These are phyloP conservation scores for Anaeramoeba flamelloides DNA, from an alignment of 78 protist species.

Conservation along the genomic window DNA sequence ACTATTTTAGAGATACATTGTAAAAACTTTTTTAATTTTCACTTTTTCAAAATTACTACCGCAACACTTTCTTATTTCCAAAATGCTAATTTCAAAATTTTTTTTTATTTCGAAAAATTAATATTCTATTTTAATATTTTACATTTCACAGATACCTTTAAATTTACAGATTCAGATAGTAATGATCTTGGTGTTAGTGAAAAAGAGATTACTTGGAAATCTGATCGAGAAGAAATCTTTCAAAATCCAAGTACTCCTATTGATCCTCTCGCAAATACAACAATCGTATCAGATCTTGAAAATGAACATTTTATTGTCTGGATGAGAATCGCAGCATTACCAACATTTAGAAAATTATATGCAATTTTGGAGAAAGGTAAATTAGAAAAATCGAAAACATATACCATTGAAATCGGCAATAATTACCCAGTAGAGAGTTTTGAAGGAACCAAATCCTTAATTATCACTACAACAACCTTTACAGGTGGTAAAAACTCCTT, in stretches of 20 bases:
- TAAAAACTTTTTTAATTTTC: too few relatives aligned
- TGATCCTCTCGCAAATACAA: too few relatives aligned
- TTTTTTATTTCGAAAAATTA: too few relatives aligned
- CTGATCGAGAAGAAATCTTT: background rate
- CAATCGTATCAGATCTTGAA: constrained; percentile 29
- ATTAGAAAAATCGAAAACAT: constrained; percentile 29
- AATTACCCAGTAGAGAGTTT: constrained; percentile 49
- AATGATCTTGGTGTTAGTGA: background rate
- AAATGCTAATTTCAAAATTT: too few relatives aligned
- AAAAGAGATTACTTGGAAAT: background rate
- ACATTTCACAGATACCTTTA: background rate
- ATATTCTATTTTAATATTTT: too few relatives aligned
- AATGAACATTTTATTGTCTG: constrained; percentile 79
- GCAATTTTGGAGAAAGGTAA: constrained; percentile 30
- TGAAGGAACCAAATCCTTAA: constrained; percentile 59
- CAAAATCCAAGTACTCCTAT: too few relatives aligned
- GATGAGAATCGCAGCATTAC: constrained; percentile 86
- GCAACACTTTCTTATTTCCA: too few relatives aligned
- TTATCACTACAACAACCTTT: constrained; percentile 72
- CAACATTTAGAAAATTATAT: constrained; percentile 77
- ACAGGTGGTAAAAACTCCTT: constrained; percentile 84
- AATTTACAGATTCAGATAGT: background rate
- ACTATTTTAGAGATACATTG: too few relatives aligned
- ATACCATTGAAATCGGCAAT: constrained; percentile 17
- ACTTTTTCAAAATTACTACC: too few relatives aligned